phyloP scores from a whole-genome alignment of 345 rosid species.

The Syzygium aromaticum region DNA sequence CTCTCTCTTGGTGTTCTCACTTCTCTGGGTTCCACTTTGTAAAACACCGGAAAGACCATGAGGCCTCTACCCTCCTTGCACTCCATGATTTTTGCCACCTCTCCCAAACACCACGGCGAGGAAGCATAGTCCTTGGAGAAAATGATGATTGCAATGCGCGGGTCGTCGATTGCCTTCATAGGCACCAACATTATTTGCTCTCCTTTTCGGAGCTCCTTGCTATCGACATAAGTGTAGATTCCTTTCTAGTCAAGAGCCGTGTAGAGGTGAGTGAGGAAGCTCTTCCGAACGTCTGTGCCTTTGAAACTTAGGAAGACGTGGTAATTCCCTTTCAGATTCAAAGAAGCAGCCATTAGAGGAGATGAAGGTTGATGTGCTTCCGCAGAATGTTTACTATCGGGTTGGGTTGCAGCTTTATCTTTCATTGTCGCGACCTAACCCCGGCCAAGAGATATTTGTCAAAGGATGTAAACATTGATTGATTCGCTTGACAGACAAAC shows the following conservation, averaged over 20 bases:
- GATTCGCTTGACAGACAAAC: too few relatives aligned
- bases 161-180: neutral
- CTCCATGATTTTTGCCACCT: neutral
- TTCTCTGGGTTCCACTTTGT: neutral
- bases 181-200: fast-evolving
- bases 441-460: too few relatives aligned
- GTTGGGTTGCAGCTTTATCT: neutral
- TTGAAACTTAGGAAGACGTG: neutral
- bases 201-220: neutral
- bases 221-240: neutral
- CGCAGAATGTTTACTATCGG: neutral
- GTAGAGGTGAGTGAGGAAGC: neutral
- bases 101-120: neutral
- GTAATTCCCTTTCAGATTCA: neutral
- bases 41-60: neutral
- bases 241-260: neutral
- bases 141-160: neutral
- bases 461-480: too few relatives aligned
- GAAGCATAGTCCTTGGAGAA: neutral
- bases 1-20: neutral
- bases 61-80: neutral
- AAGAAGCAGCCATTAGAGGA: neutral
- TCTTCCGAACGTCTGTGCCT: neutral
- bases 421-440: neutral
- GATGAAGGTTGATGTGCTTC: neutral